phyloP scores from a whole-genome alignment of 1,139 yeast species.

The Nakaseomyces nivariensis region DNA sequence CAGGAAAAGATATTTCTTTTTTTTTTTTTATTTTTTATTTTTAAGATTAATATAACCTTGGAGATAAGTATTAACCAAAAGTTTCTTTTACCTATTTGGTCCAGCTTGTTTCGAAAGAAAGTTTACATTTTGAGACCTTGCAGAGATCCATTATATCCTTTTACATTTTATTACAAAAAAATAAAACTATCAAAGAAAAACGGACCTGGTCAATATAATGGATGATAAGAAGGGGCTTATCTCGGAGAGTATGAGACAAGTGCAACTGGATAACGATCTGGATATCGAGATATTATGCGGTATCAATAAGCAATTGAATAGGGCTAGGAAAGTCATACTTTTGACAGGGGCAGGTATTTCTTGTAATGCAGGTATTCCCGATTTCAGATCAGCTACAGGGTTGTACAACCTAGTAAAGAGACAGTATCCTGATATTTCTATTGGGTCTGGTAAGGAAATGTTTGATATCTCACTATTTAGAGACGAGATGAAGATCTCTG shows the following conservation, averaged over 20 bases:
- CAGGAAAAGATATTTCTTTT: too few relatives aligned
- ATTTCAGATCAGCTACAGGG: conserved; percentile 78
- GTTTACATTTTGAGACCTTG: too few relatives aligned
- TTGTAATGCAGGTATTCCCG: conserved; percentile 95
- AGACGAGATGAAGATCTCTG: conserved; percentile 43
- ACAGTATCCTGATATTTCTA: conserved; percentile 50
- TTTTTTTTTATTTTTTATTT: too few relatives aligned
- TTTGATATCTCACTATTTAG: conserved; percentile 79
- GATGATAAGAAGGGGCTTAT: too few relatives aligned
- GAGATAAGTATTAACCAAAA: too few relatives aligned
- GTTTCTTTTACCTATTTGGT: too few relatives aligned
- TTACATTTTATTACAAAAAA: too few relatives aligned
- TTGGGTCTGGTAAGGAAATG: conserved; percentile 69
- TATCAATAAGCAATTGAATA: conserved; percentile 11
- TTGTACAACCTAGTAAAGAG: conserved; percentile 64
- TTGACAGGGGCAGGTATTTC: conserved; percentile 94
- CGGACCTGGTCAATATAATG: too few relatives aligned
- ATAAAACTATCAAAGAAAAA: too few relatives aligned
- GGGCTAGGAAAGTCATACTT: conserved; percentile 42
- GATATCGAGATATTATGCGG: neutral
- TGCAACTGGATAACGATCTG: neutral
- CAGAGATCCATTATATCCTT: too few relatives aligned
- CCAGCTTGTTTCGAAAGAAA: too few relatives aligned
- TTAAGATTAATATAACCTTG: too few relatives aligned
- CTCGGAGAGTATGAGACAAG: neutral